Evolutionary conservation across 2,329 filamentous ascomycete genomes (phyloP), one percentile per base, ranked within the genome.

Genomic region (Colletotrichum horii): DNA sequence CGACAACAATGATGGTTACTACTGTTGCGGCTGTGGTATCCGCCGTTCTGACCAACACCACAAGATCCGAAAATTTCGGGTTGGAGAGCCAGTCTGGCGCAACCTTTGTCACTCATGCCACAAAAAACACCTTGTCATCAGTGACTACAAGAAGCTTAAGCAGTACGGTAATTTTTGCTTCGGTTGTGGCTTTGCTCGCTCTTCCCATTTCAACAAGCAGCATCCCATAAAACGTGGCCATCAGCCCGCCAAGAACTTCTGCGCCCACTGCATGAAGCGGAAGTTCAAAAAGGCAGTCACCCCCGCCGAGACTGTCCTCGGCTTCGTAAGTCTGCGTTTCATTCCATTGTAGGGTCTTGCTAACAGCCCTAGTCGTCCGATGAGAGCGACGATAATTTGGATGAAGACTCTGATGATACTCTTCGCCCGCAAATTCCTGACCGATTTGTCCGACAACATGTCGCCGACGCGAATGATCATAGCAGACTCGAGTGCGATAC

Each of bases 111-210:
- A 26, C 7, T 62, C 69, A 5, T 78, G 77, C 60, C 69, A 76
- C 38, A 36, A 73, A 28, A 72, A 73, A 43, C 56, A 77, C 14
- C 48, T 76, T 16, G 38, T 19, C 11, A 69, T 69, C 12, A n/a
- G 43, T 38, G 61, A 69, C 11, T 36, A 56, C n/a, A 66, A 62
- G 24, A 56, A n/a, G n/a, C 24, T 62, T 16, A 70, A 55, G 66
- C 26, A 58, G 12, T 60, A 56, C 28, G 75, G 68, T 6, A 70
- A 78, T 56, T 68, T 84, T 26, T 87, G 85, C 72, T 83, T 82
- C 3, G 79, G 79, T 32, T 87, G 85, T 34, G 84, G 85, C 16
- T 79, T 78, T 26, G 72, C 81, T 26, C 82, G 85, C 30, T 87
- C 85, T 4, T 61, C 69, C 8, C 75, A 73, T 4, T 87, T 85